Evolutionary conservation across 768 basidiomycete genomes (phyloP).

Genomic region (Pilatotrama ljubarskyi): DNA sequence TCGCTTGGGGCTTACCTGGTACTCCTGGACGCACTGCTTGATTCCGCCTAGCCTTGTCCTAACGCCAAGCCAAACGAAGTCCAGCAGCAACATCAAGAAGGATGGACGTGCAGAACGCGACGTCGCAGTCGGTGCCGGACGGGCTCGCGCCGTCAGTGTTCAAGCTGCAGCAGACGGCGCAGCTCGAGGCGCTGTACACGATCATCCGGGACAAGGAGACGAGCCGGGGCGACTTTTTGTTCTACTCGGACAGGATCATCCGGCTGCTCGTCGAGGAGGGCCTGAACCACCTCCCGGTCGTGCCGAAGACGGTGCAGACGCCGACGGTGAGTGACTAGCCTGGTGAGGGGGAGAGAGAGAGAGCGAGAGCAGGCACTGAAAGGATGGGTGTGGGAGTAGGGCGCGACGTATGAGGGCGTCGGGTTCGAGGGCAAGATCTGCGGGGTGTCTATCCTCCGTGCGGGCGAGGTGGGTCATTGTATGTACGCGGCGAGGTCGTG

Average conservation of each 20-base stretch:
- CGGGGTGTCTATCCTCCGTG: constrained; percentile 91
- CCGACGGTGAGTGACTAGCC: constrained; percentile 63
- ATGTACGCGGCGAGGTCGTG: neutral
- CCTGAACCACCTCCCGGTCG: constrained; percentile 81
- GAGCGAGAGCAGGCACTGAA: neutral
- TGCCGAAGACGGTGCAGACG: constrained; percentile 75
- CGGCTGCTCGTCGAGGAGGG: constrained; percentile 80
- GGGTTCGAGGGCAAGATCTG: constrained; percentile 97
- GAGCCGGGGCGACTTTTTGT: constrained; percentile 90
- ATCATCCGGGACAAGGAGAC: constrained; percentile 92
- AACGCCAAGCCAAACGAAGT: too few species aligned
- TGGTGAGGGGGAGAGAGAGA: neutral
- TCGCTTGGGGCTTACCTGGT: neutral
- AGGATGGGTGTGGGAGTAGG: constrained; percentile 41
- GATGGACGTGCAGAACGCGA: constrained; percentile 26
- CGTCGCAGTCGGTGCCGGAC: constrained; percentile 38
- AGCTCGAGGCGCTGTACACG: constrained; percentile 93
- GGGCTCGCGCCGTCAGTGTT: constrained; percentile 79
- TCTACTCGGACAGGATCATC: constrained; percentile 94
- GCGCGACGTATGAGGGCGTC: constrained; percentile 84
- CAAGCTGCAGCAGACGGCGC: constrained; percentile 85
- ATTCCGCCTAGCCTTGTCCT: too few species aligned
- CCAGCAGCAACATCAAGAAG: neutral
- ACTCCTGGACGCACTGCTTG: too few species aligned
- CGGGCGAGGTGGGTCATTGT: constrained; percentile 69